Evolutionary conservation across 2,329 filamentous ascomycete genomes (phyloP).

Genomic region (Aurifilum marmelostoma): DNA sequence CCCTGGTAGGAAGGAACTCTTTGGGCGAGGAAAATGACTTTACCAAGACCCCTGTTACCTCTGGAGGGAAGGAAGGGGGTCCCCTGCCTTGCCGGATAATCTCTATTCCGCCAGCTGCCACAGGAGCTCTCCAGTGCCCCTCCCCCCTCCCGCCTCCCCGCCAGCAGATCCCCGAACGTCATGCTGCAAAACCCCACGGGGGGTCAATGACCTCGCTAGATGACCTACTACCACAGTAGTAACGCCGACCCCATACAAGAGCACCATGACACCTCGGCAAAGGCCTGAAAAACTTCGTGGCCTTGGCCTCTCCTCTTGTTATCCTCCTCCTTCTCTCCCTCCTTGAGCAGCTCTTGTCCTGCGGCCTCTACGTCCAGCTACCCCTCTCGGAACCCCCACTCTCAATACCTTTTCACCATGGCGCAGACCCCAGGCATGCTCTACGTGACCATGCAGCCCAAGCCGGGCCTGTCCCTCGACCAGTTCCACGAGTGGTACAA

Average conservation of each 20-base stretch:
- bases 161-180: slow-evolving; percentile 4
- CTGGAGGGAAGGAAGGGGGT: neutral
- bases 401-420: slow-evolving; percentile 24
- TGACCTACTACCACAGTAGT: neutral
- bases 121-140: neutral
- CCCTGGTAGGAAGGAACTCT: neutral
- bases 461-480: slow-evolving; percentile 62
- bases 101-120: slow-evolving; percentile 8
- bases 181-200: slow-evolving; percentile 6
- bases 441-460: slow-evolving; percentile 85
- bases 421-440: slow-evolving; percentile 66
- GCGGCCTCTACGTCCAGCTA: too few relatives aligned
- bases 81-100: slow-evolving; percentile 16
- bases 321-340: neutral
- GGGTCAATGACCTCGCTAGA: neutral
- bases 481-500: slow-evolving; percentile 95
- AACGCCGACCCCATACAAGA: slow-evolving; percentile 37
- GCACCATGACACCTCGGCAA: slow-evolving; percentile 16
- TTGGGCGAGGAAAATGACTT: neutral
- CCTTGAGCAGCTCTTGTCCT: neutral
- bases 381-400: neutral
- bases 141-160: slow-evolving; percentile 6
- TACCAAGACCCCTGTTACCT: neutral
- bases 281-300: neutral
- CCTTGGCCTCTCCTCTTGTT: neutral